phyloP scores from a whole-genome alignment of 1,284 basidiomycete species.

The Marasmius sp. region DNA sequence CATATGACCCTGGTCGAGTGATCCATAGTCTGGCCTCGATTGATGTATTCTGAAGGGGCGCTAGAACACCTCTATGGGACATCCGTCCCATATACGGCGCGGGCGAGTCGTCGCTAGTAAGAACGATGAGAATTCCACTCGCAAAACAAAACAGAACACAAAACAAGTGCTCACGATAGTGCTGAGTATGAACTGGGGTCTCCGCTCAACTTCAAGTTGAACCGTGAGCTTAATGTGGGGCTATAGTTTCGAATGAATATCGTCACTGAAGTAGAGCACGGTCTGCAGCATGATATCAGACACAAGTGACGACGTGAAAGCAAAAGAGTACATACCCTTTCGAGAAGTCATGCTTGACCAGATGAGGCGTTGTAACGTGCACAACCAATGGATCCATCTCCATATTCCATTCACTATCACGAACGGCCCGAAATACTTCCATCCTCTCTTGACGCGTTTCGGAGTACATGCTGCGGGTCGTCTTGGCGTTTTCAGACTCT shows the following conservation, averaged over 20 bases:
- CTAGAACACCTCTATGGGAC: constrained; percentile 55
- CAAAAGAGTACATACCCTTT: constrained; percentile 53
- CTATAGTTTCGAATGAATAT: constrained; percentile 74
- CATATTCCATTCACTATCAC: constrained; percentile 71
- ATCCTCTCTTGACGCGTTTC: constrained; percentile 78
- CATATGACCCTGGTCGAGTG: constrained; percentile 65
- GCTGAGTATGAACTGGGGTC: constrained; percentile 21
- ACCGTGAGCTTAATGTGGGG: constrained; percentile 52
- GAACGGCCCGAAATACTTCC: constrained; percentile 66
- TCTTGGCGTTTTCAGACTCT: constrained; percentile 60
- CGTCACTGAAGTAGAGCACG: constrained; percentile 52
- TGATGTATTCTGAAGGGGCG: constrained; percentile 43
- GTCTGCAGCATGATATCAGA: constrained; percentile 37
- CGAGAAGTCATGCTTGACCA: constrained; percentile 62
- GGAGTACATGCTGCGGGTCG: constrained; percentile 83
- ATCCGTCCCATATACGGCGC: constrained; percentile 61
- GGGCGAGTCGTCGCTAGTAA: constrained; percentile 39
- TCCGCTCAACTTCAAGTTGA: constrained; percentile 48
- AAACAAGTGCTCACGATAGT: constrained; percentile 34
- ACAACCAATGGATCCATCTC: constrained; percentile 76
- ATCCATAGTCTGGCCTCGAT: constrained; percentile 55
- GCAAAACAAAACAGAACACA: background rate
- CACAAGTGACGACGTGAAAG: background rate
- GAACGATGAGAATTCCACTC: constrained; percentile 3
- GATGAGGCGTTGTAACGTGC: constrained; percentile 37